Evolutionary conservation across 495 filamentous ascomycete genomes (phyloP).

Genomic region (Podospora conica): DNA sequence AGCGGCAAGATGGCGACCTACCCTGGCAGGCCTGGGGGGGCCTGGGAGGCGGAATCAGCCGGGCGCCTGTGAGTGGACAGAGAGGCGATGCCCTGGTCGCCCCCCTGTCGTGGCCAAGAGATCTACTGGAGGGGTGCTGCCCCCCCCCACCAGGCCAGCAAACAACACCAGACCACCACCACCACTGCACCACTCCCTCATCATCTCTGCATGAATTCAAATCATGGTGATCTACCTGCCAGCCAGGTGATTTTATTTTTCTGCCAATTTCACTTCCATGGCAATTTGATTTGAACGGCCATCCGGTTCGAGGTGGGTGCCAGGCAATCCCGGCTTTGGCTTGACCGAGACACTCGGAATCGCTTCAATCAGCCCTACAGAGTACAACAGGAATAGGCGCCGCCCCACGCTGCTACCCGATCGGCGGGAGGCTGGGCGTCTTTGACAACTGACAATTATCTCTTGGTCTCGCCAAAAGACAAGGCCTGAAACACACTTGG

Average conservation of each 20-base stretch:
- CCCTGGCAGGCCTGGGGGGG: neutral
- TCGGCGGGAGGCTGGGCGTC: neutral
- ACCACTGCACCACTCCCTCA: neutral
- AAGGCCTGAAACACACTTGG: neutral
- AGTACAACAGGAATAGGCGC: neutral
- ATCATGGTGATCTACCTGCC: neutral
- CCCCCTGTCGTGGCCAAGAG: constrained; percentile 3
- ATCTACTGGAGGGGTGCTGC: constrained; percentile 1
- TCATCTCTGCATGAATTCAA: neutral
- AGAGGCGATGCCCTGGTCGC: constrained; percentile 14
- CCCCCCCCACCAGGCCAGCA: neutral
- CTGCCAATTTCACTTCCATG: no score
- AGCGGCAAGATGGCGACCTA: constrained; percentile 1
- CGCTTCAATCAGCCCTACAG: neutral
- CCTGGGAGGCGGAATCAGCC: constrained; percentile 12
- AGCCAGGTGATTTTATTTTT: no score
- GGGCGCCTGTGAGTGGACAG: constrained; percentile 11
- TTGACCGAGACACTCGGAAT: neutral
- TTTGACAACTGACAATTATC: neutral
- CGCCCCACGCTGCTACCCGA: neutral
- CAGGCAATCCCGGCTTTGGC: neutral
- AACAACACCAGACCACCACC: neutral
- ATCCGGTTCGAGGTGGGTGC: no score
- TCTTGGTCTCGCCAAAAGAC: neutral
- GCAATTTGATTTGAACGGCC: neutral